phyloP scores from a whole-genome alignment of 352 stramenopile genomes.

The Globisporangium nagaii region DNA sequence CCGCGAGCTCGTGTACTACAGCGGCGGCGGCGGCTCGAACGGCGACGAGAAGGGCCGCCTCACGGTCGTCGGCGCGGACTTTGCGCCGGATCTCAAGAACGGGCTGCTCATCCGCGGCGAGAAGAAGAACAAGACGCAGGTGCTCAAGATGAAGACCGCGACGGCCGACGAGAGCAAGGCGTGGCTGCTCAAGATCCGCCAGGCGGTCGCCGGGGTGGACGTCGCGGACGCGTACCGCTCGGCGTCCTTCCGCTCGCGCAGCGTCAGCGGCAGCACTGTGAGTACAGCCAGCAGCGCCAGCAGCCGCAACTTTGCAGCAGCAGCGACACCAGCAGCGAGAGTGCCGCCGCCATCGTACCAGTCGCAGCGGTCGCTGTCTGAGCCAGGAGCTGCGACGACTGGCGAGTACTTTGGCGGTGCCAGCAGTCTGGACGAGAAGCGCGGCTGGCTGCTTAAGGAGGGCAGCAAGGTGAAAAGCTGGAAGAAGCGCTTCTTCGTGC shows the following conservation, averaged over 20 bases:
- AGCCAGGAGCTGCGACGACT: background rate
- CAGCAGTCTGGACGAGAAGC: constrained; percentile 3
- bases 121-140: constrained; percentile 35
- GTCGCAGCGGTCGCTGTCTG: background rate
- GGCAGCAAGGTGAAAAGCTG: constrained; percentile 33
- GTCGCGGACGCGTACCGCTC: background rate
- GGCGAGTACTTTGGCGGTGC: background rate
- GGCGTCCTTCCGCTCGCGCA: constrained; percentile 11
- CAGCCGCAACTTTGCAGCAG: background rate
- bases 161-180: constrained; percentile 43
- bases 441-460: constrained; percentile 39
- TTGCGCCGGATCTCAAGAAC: constrained; percentile 36
- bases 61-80: constrained; percentile 43
- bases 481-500: constrained; percentile 52
- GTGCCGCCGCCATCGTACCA: background rate
- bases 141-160: constrained; percentile 61
- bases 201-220: constrained; percentile 18
- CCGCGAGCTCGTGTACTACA: constrained; percentile 32
- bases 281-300: background rate
- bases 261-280: background rate
- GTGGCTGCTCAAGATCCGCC: constrained; percentile 44
- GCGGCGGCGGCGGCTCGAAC: constrained; percentile 25
- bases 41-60: constrained; percentile 65
- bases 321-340: background rate
- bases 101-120: constrained; percentile 56